These are phyloP conservation scores for Boletus sp. DNA, from an alignment of 768 basidiomycete species.

Conservation along the genomic window DNA sequence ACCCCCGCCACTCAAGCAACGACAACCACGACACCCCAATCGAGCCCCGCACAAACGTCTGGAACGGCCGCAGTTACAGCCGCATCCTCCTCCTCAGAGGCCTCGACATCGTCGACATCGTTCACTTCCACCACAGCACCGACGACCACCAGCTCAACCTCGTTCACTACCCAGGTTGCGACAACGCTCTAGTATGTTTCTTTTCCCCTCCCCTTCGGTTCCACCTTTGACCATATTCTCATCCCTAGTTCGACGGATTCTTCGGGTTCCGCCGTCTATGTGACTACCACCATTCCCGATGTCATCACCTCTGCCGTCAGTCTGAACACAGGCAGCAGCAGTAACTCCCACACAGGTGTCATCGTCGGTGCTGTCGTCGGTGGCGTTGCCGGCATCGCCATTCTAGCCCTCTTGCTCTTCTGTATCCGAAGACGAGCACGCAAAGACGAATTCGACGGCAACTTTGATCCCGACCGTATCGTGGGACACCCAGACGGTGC, in stretches of 20 bases:
- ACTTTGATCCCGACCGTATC: constrained; percentile 48
- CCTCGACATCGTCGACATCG: background rate
- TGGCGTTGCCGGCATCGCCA: constrained; percentile 33
- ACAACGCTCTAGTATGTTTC: constrained; percentile 20
- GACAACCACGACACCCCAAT: background rate
- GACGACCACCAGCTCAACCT: background rate
- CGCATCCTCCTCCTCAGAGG: background rate
- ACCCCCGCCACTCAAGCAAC: constrained; percentile 1
- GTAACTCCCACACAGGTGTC: constrained; percentile 32
- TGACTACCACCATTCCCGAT: constrained; percentile 19
- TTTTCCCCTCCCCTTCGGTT: background rate
- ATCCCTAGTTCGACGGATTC: constrained; percentile 21
- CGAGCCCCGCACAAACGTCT: background rate
- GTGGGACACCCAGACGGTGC: constrained; percentile 18
- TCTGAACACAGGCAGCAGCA: background rate
- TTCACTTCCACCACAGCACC: background rate
- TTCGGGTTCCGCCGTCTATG: constrained; percentile 14
- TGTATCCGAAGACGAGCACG: constrained; percentile 25
- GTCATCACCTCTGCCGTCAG: constrained; percentile 13
- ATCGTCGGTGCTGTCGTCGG: constrained; percentile 57
- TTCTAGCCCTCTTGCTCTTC: constrained; percentile 29
- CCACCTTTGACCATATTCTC: background rate
- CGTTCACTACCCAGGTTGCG: constrained; percentile 16
- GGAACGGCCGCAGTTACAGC: background rate
- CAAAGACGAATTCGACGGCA: constrained; percentile 45